Evolutionary conservation across 805 yeast genomes (phyloP), one percentile per base, ranked within the genome.

Genomic region (Citeromyces nyonsensis): DNA sequence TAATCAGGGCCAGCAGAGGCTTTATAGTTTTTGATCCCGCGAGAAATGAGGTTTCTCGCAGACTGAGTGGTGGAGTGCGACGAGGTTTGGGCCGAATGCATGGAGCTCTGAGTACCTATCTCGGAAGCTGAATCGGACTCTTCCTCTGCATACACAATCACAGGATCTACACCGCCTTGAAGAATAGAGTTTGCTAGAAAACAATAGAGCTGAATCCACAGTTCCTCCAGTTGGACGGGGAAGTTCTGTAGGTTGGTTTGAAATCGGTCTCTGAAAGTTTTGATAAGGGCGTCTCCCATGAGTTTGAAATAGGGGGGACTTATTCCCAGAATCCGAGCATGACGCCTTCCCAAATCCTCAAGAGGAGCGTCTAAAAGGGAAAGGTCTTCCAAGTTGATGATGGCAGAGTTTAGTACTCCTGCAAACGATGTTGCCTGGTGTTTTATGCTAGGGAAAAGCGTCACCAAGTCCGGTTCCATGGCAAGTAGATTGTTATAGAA

Each of bases 371-470:
- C 75, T 41, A 81, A 53, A 5, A 53, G 50, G 3, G 62, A 45
- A 33, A 81, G 56, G 40, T 73, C 63, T 34, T 78, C 85, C 33
- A 82, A 56, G 40, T 71, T 72, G 20, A 65, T 52, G 37, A 82
- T 69, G 2, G 86, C 79, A 28, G 72, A 62, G 20, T 80, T 67
- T 42, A 83, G 50, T 12, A 82, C 82, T 4, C 86, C 85, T 0
- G 88, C 84, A 57, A 82, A 76, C 6, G 86, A 68, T 10, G 72
- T 68, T 1, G 91, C 84, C 53, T 83, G 94, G 47, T 79, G 85
- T 39, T 67, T 66, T 40, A 81, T 70, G 5, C 81, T 70, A 0
- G 94, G 93, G 48, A 78, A 80, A 45, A 73, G 47, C 26, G 57
- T 61, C 41, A 75, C 83, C 38, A 83, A 57, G 10, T 56, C 56